phyloP scores from a whole-genome alignment of 192 early-diverging fungal genomes.

The Dimargaris xerosporica region DNA sequence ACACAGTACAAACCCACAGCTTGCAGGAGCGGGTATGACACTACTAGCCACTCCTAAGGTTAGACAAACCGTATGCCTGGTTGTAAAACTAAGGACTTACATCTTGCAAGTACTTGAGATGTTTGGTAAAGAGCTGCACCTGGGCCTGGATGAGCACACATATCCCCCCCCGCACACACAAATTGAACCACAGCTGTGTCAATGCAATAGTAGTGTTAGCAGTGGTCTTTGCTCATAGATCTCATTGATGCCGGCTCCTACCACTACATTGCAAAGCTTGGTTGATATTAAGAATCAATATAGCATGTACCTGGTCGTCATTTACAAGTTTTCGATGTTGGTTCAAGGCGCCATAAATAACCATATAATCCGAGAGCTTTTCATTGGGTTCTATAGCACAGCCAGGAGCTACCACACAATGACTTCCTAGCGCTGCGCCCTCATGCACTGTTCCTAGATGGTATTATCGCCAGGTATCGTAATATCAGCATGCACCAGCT shows the following conservation, averaged over 20 bases:
- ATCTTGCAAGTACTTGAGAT: slow-evolving; percentile 9
- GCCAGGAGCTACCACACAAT: slow-evolving; percentile 54
- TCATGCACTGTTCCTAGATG: slow-evolving; percentile 31
- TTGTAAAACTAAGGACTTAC: not conserved
- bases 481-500: not conserved
- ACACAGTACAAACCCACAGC: no score
- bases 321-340: not conserved
- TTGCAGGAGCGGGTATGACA: no score
- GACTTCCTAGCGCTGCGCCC: slow-evolving; percentile 42
- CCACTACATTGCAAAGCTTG: not conserved
- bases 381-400: slow-evolving; percentile 47
- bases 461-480: not conserved
- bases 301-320: not conserved
- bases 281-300: not conserved
- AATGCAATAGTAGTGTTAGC: no score
- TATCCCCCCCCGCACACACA: no score
- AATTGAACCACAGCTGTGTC: no score
- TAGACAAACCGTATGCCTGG: no score
- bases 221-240: not conserved
- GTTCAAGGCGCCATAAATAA: slow-evolving; percentile 14
- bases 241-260: not conserved
- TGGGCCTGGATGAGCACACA: not conserved
- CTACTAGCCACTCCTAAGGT: no score
- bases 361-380: slow-evolving; percentile 38
- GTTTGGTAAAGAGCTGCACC: not conserved